Evolutionary conservation across 1,139 yeast genomes (phyloP).

Genomic region (Dujonia santamariae): DNA sequence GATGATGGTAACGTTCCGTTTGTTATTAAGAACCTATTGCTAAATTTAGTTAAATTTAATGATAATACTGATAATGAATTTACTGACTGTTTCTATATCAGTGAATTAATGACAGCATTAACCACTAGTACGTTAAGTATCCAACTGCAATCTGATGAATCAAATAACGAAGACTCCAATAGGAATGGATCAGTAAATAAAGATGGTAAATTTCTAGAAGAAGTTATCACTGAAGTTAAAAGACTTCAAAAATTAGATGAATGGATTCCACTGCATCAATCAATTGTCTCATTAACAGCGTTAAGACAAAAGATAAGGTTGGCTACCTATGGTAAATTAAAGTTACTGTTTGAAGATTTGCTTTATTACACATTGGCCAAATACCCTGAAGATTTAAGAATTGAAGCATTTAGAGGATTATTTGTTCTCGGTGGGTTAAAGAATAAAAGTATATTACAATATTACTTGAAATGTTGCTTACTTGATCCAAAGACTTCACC

Average conservation of each 20-base stretch:
- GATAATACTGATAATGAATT: slow-evolving; percentile 81
- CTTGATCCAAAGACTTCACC: slow-evolving; percentile 49
- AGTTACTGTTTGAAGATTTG: slow-evolving; percentile 49
- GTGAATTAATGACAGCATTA: slow-evolving; percentile 56
- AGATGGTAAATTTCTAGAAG: slow-evolving; percentile 21
- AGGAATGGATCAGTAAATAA: slow-evolving; percentile 3
- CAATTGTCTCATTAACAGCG: slow-evolving; percentile 55
- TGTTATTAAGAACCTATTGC: slow-evolving; percentile 57
- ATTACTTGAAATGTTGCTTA: slow-evolving; percentile 57
- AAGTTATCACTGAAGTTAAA: slow-evolving; percentile 49
- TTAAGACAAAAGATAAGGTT: slow-evolving; percentile 58
- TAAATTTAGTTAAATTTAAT: slow-evolving; percentile 76
- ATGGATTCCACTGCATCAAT: slow-evolving; percentile 79
- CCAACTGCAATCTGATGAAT: too few species aligned
- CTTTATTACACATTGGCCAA: slow-evolving; percentile 50
- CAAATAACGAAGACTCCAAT: too few species aligned
- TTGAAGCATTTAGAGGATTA: slow-evolving; percentile 69
- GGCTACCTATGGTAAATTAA: slow-evolving; percentile 54
- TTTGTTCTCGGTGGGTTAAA: slow-evolving; percentile 75
- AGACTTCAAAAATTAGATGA: slow-evolving; percentile 78
- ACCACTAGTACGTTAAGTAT: slow-evolving; percentile 24
- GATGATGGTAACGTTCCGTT: slow-evolving; percentile 66
- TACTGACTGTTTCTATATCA: slow-evolving; percentile 69
- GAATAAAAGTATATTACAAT: slow-evolving; percentile 56
- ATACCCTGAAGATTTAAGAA: slow-evolving; percentile 52